These are phyloP conservation scores for Magnaporthiopsis rhizophila DNA, from an alignment of 2,329 filamentous ascomycete genomes.

Conservation along the genomic window DNA sequence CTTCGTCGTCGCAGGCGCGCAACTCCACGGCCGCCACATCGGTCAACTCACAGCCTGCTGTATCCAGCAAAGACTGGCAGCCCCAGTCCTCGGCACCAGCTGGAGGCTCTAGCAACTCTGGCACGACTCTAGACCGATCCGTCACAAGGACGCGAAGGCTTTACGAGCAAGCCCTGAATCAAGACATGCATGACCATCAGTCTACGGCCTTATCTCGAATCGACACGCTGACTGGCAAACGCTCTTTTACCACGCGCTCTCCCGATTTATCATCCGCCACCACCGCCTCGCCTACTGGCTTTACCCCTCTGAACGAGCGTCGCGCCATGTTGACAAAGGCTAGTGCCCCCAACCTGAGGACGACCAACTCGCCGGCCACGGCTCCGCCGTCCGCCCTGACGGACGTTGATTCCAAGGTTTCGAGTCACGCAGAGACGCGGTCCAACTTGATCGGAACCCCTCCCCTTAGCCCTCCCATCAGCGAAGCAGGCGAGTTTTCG, in stretches of 20 bases:
- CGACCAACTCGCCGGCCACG: slow-evolving; percentile 39
- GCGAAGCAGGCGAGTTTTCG: slow-evolving; percentile 61
- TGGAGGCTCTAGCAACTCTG: slow-evolving; percentile 23
- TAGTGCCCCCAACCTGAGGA: slow-evolving; percentile 63
- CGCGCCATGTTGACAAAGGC: slow-evolving; percentile 41
- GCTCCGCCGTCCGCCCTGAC: slow-evolving; percentile 28
- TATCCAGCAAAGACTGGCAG: slow-evolving; percentile 44
- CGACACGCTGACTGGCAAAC: slow-evolving; percentile 66
- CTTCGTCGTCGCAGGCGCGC: slow-evolving; percentile 62
- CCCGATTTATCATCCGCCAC: slow-evolving; percentile 37
- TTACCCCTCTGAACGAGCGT: slow-evolving; percentile 25
- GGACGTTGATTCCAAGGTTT: slow-evolving; percentile 22
- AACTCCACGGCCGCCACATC: slow-evolving; percentile 87
- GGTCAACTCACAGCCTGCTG: slow-evolving; percentile 60
- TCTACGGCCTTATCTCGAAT: slow-evolving; percentile 68
- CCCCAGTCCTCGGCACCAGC: slow-evolving; percentile 28
- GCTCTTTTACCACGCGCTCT: slow-evolving; percentile 41
- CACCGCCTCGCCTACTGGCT: slow-evolving; percentile 33
- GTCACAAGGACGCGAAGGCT: slow-evolving; percentile 65
- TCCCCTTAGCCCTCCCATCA: slow-evolving; percentile 61
- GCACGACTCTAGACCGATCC: slow-evolving; percentile 49
- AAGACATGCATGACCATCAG: slow-evolving; percentile 75
- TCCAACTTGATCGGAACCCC: slow-evolving; percentile 31
- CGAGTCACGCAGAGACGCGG: slow-evolving; percentile 26
- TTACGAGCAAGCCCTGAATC: slow-evolving; percentile 75